phyloP scores from a whole-genome alignment of 495 filamentous ascomycete species.

The Tuber melanosporum region DNA sequence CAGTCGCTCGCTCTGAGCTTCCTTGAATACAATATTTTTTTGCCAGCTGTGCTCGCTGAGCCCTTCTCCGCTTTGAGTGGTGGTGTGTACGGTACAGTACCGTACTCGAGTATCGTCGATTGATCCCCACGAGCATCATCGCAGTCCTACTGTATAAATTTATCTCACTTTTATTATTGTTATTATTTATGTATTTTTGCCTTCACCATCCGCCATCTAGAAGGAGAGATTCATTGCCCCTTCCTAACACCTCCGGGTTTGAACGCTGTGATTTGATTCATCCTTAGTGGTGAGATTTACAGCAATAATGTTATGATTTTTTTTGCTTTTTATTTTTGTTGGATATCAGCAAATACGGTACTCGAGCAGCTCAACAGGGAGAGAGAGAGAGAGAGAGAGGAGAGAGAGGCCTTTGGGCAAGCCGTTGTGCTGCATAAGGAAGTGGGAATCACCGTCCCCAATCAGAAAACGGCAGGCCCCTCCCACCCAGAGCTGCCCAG shows the following conservation, averaged over 20 bases:
- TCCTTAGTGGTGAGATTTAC: neutral
- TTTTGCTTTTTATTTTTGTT: neutral
- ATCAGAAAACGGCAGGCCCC: neutral
- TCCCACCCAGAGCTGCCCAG: neutral
- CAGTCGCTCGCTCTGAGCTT: neutral
- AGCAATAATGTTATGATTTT: neutral
- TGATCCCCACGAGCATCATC: neutral
- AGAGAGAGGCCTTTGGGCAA: neutral
- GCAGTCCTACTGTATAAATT: neutral
- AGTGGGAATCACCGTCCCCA: neutral
- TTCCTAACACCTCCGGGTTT: neutral
- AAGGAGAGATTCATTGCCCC: neutral
- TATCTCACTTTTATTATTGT: neutral
- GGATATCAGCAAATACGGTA: neutral
- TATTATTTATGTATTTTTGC: neutral
- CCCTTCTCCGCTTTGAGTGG: neutral
- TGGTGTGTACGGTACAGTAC: neutral
- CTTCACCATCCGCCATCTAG: neutral
- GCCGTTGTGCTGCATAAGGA: slow-evolving; percentile 3
- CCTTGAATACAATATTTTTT: neutral
- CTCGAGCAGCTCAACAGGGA: too few relatives aligned
- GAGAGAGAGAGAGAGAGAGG: too few relatives aligned
- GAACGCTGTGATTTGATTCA: neutral
- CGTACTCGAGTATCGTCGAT: neutral
- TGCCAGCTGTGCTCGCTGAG: neutral